Base-by-base conservation (phyloP, 2,329 filamentous ascomycete species). In the Phialophora verrucosa region DNA sequence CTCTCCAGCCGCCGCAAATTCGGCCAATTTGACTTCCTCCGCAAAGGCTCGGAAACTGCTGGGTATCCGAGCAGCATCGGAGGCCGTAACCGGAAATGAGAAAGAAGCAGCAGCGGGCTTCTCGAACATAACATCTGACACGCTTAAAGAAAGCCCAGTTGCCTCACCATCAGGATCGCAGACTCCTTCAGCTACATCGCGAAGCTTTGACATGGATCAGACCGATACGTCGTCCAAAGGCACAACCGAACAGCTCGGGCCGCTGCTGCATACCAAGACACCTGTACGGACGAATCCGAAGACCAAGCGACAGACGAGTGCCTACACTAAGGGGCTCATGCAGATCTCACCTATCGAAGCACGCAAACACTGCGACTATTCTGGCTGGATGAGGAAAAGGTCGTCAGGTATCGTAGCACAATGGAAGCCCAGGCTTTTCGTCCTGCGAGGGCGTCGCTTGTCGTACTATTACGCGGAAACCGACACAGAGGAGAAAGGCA, bases 381-480 rank as follows among this genome's bases (percentile, higher is more conserved):
- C 90, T 74, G 95, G 95, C 1, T 99, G 95, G 95, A 99, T 99
- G 95, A 98, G 95, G 83, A 99, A 99, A 85, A 93, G 96, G 79
- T 97, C 92, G 66, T 94, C 92, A 1, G 95, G 94, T 74, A 83
- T 98, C 38, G 97, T 99, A 90, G 93, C 93, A 2, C 97, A 93
- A 1, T 99, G 95, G 95, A 99, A 98, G 76, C 91, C 93, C 12
- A 89, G 95, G 12, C 84, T 98, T n/a, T 99, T 99, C 75, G 90
- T 99, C 7, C 87, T 99, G 65, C 93, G 93, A 74, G 95, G 95
- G 32, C 89, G 94, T 60, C 89, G 95, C 4, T 82, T 99, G 32
- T 93, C 93, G 0, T 99, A 99, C 81, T 99, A 96, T 80, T 99
- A 99, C 77, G 91, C 91, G 0, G 94, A 98, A 75, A 88, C 91